Conservation (phyloP, 768 basidiomycete species). For the Ramaria sp. region DNA sequence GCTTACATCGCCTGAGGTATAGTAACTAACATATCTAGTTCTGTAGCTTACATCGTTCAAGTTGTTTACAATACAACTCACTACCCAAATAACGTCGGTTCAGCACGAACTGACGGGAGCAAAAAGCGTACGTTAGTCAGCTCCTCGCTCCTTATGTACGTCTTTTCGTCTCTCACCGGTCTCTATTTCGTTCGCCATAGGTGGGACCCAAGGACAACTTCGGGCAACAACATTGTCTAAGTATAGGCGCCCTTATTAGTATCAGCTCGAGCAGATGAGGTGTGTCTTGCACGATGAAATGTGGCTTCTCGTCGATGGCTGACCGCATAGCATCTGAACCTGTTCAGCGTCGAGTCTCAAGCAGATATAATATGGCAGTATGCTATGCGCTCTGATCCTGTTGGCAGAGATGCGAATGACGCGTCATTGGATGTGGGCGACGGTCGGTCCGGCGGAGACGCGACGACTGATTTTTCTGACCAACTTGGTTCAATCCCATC, state of each 20-base stretch:
- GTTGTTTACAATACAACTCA: too few relatives aligned
- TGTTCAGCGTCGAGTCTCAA: not conserved
- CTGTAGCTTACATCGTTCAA: too few relatives aligned
- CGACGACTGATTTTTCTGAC: not conserved
- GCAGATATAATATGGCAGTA: not conserved
- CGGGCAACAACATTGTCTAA: not conserved
- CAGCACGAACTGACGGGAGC: not conserved
- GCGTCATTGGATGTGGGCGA: slow-evolving; percentile 3
- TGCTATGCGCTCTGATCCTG: not conserved
- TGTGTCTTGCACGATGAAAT: not conserved
- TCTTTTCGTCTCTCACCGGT: not conserved
- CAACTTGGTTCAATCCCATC: not conserved
- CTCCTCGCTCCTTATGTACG: not conserved
- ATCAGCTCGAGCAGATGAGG: not conserved
- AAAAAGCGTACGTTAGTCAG: not conserved
- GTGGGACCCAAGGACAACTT: not conserved
- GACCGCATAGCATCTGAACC: not conserved
- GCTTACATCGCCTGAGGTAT: too few relatives aligned
- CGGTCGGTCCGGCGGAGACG: not conserved
- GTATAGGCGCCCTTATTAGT: not conserved
- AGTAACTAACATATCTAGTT: too few relatives aligned
- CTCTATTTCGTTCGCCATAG: not conserved
- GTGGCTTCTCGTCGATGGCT: not conserved
- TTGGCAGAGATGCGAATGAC: slow-evolving; percentile 5
- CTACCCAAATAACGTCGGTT: too few relatives aligned